Percentiles rank a stretch among this genome's conserved stretches.
Evolutionary conservation across 306 rosid species (phyloP).

Genomic region (Astragalus glycyphyllos): DNA sequence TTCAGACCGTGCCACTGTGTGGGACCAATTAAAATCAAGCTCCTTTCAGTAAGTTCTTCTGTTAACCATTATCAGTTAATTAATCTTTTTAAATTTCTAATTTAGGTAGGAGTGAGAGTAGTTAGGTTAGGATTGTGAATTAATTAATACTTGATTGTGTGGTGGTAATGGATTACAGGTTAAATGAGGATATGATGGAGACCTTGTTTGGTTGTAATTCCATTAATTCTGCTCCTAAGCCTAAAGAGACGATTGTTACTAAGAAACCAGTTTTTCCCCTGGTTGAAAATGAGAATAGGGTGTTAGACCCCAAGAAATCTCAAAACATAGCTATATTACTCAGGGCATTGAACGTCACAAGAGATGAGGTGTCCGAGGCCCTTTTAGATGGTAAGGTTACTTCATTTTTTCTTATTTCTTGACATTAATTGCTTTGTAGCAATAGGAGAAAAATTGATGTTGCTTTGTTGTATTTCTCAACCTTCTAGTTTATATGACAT

Average conservation of each 20-base stretch:
- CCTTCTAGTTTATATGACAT: neutral
- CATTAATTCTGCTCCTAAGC: constrained; percentile 46
- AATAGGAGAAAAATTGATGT: neutral
- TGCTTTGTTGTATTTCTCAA: neutral
- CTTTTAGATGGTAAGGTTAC: constrained; percentile 78
- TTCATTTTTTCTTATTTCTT: constrained; percentile 28
- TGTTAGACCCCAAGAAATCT: constrained; percentile 91
- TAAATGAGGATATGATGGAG: constrained; percentile 99
- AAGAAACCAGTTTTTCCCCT: constrained; percentile 79
- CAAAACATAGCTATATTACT: constrained; percentile 93
- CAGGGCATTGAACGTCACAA: constrained; percentile 91
- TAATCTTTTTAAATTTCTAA: neutral
- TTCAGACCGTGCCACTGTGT: constrained; percentile 92
- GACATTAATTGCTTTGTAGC: neutral
- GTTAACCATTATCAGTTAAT: neutral
- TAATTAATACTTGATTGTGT: neutral
- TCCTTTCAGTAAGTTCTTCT: constrained; percentile 82
- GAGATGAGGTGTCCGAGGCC: constrained; percentile 94
- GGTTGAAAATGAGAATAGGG: constrained; percentile 76
- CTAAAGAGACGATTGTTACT: constrained; percentile 56
- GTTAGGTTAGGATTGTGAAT: constrained; percentile 6
- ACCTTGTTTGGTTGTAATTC: constrained; percentile 81
- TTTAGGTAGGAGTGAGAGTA: neutral
- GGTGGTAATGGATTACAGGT: constrained; percentile 49
- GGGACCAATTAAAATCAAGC: constrained; percentile 98